These are phyloP conservation scores for Crucibulum laeve DNA, from an alignment of 768 basidiomycete species.

Conservation along the genomic window DNA sequence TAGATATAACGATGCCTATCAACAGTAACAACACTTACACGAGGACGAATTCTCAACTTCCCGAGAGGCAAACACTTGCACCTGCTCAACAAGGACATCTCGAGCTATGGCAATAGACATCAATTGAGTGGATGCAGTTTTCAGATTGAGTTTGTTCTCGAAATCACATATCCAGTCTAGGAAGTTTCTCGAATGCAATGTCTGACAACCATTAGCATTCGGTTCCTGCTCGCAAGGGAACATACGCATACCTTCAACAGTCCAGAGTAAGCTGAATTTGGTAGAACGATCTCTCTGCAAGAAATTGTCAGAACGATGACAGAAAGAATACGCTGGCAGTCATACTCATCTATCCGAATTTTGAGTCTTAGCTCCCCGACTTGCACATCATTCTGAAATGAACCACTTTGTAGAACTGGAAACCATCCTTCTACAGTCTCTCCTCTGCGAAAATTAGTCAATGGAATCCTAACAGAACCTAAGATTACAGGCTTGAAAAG, in stretches of 20 bases:
- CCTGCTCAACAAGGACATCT: constrained; percentile 59
- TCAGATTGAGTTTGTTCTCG: constrained; percentile 62
- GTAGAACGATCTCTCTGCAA: constrained; percentile 74
- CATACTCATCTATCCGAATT: constrained; percentile 74
- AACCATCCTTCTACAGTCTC: constrained; percentile 84
- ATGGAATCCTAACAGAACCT: constrained; percentile 60
- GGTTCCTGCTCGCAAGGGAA: background rate
- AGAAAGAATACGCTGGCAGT: constrained; percentile 18
- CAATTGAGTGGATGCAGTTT: constrained; percentile 54
- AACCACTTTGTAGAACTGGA: constrained; percentile 56
- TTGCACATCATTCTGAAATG: constrained; percentile 47
- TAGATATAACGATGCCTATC: background rate
- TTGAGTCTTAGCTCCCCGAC: constrained; percentile 75
- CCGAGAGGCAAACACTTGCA: constrained; percentile 62
- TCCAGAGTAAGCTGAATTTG: constrained; percentile 55
- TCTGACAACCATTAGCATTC: background rate
- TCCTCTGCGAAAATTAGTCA: constrained; percentile 69
- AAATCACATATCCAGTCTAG: constrained; percentile 75
- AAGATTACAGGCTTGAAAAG: constrained; percentile 48
- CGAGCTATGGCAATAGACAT: constrained; percentile 69
- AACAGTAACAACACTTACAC: constrained; percentile 37
- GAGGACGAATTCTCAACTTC: constrained; percentile 68
- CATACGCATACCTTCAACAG: constrained; percentile 48
- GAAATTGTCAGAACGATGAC: constrained; percentile 5
- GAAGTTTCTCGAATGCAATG: constrained; percentile 46